Percentiles rank a stretch among this genome's conserved stretches.
These are phyloP conservation scores for Ettlia oleoabundans DNA, from an alignment of 139 green algal species.

Conservation along the genomic window DNA sequence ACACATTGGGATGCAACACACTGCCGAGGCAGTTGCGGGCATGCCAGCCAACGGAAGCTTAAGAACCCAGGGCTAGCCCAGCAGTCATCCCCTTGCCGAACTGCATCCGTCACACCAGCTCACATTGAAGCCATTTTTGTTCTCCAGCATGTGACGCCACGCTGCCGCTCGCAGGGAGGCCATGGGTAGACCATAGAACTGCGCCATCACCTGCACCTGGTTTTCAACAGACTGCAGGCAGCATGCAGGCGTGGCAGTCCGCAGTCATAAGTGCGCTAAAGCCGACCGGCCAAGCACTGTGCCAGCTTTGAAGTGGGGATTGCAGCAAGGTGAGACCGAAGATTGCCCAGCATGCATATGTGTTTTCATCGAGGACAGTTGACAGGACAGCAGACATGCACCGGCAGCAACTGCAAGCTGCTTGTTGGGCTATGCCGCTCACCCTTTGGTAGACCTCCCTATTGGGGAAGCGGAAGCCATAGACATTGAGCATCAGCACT, in stretches of 20 bases:
- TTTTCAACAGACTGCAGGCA: conserved; percentile 11
- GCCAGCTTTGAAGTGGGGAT: too few species aligned
- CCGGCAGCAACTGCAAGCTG: too few species aligned
- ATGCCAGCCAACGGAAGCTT: too few species aligned
- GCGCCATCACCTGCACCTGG: conserved; percentile 23
- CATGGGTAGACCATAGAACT: conserved; percentile 18
- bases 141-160: neutral
- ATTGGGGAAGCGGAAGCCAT: conserved; percentile 19
- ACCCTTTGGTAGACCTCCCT: conserved; percentile 15
- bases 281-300: neutral
- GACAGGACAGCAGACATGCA: too few species aligned
- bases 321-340: too few species aligned
- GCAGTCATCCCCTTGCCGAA: neutral
- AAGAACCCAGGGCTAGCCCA: neutral
- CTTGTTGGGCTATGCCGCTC: too few species aligned
- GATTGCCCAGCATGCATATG: too few species aligned
- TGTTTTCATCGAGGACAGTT: too few species aligned
- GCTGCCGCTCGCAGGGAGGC: conserved; percentile 15
- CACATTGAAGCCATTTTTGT: conserved; percentile 11
- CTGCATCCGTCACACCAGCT: too few species aligned
- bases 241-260: neutral
- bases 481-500: conserved; percentile 8
- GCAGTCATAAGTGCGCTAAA: neutral
- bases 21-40: too few species aligned
- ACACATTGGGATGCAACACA: too few species aligned